Percentiles rank a stretch among this genome's conserved stretches.
These are phyloP conservation scores for Areca catechu DNA, from an alignment of 176 grass and related monocot genomes.

Conservation along the genomic window DNA sequence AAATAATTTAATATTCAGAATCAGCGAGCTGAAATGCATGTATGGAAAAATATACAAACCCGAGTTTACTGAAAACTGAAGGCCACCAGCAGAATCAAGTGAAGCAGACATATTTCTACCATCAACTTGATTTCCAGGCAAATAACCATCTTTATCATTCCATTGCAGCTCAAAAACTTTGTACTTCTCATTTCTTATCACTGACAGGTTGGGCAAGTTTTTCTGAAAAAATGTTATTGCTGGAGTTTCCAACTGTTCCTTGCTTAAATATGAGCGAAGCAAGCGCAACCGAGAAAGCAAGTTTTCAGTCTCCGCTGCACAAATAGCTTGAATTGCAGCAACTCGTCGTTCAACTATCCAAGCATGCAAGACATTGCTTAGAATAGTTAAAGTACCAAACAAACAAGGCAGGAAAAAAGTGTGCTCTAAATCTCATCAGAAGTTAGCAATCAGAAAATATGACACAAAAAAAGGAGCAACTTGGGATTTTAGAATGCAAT, in stretches of 20 bases:
- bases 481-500: background rate
- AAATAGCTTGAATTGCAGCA: constrained; percentile 50
- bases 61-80: constrained; percentile 61
- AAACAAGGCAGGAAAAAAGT: too few species aligned
- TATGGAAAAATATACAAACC: constrained; percentile 26
- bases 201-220: constrained; percentile 50
- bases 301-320: constrained; percentile 49
- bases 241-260: constrained; percentile 50
- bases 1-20: background rate
- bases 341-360: constrained; percentile 34
- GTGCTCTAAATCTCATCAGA: too few species aligned
- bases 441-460: background rate
- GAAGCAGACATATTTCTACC: constrained; percentile 34
- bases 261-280: constrained; percentile 30
- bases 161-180: constrained; percentile 54
- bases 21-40: background rate
- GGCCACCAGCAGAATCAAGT: constrained; percentile 18
- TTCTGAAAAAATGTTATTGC: constrained; percentile 69
- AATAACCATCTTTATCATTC: constrained; percentile 29
- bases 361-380: background rate
- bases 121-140: constrained; percentile 29
- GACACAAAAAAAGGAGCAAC: background rate
- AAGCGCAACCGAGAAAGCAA: constrained; percentile 38
- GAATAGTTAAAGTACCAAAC: too few species aligned
- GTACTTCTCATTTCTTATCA: constrained; percentile 31